Percentiles rank a stretch among this genome's conserved stretches.
Evolutionary conservation across 2,329 filamentous ascomycete species (phyloP).

Genomic region (Huntiella omanensis): DNA sequence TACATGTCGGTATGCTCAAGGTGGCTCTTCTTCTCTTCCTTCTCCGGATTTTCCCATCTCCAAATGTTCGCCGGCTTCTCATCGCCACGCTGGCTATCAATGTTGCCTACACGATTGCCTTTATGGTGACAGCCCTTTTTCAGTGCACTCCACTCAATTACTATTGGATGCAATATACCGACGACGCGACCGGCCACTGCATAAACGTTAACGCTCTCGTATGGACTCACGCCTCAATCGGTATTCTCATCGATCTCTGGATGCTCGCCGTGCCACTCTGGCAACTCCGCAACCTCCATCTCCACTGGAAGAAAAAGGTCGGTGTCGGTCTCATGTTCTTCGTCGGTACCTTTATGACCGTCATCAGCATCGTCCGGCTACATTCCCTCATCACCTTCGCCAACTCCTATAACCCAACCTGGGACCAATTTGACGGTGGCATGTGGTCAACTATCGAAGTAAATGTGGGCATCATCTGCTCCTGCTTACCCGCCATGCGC

Average conservation of each 20-base stretch:
- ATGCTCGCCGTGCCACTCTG: conserved; percentile 32
- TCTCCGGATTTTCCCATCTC: conserved; percentile 31
- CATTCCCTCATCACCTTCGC: conserved; percentile 14
- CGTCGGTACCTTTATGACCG: conserved; percentile 24
- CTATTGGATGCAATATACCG: conserved; percentile 36
- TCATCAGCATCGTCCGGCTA: conserved; percentile 14
- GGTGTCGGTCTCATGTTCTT: conserved; percentile 32
- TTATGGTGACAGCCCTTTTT: conserved; percentile 25
- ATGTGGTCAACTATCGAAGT: conserved; percentile 18
- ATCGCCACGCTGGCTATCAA: conserved; percentile 25
- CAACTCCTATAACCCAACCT: conserved; percentile 14
- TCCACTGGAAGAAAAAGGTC: conserved; percentile 29
- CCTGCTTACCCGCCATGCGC: conserved; percentile 16
- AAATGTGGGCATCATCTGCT: conserved; percentile 17
- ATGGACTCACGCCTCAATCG: conserved; percentile 33
- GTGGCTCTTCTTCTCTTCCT: conserved; percentile 36
- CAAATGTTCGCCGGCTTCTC: conserved; percentile 21
- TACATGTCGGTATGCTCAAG: conserved; percentile 27
- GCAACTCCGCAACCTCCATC: conserved; percentile 23
- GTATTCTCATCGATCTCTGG: conserved; percentile 32
- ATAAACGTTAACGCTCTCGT: conserved; percentile 28
- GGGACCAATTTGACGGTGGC: conserved; percentile 14
- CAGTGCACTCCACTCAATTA: conserved; percentile 32
- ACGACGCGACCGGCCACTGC: conserved; percentile 27
- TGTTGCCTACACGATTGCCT: conserved; percentile 22